Evolutionary conservation across 331 rosid species (phyloP).

Genomic region (Acacia pycnantha): DNA sequence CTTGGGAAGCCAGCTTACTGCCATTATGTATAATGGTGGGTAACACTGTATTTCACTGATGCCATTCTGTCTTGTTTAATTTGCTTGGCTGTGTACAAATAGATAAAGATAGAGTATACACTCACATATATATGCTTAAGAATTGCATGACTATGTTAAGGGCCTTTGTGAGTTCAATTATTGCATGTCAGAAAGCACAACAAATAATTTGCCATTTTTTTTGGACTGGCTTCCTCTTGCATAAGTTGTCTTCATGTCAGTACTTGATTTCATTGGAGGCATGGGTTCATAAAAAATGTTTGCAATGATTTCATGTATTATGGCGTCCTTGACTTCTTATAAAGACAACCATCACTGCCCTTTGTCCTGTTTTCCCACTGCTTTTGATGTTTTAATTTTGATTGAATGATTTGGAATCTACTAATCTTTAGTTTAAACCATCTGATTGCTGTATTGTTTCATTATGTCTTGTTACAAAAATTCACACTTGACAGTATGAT

Average conservation of each 20-base stretch:
- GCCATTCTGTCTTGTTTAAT: not conserved
- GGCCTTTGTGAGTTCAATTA: not conserved
- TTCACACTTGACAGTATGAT: not conserved
- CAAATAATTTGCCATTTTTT: not conserved
- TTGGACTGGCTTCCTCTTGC: not conserved
- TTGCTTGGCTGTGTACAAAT: not conserved
- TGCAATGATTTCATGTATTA: conserved; percentile 4
- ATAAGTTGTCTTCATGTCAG: not conserved
- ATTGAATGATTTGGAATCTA: not conserved
- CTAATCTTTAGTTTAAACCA: not conserved
- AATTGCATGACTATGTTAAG: not conserved
- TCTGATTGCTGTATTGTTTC: not conserved
- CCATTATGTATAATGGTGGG: not conserved
- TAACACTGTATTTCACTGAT: not conserved
- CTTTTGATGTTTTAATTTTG: not conserved
- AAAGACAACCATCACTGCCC: conserved; percentile 8
- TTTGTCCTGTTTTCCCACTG: conserved; percentile 2
- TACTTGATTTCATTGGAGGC: conserved; percentile 2
- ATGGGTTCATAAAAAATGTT: conserved; percentile 8
- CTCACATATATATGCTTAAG: not conserved
- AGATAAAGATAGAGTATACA: not conserved
- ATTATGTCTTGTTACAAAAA: not conserved
- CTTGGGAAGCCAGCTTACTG: not conserved
- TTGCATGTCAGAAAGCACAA: not conserved
- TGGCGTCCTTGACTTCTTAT: not conserved